These are phyloP conservation scores for Acacia crassicarpa DNA, from an alignment of 306 rosid species.

Conservation along the genomic window DNA sequence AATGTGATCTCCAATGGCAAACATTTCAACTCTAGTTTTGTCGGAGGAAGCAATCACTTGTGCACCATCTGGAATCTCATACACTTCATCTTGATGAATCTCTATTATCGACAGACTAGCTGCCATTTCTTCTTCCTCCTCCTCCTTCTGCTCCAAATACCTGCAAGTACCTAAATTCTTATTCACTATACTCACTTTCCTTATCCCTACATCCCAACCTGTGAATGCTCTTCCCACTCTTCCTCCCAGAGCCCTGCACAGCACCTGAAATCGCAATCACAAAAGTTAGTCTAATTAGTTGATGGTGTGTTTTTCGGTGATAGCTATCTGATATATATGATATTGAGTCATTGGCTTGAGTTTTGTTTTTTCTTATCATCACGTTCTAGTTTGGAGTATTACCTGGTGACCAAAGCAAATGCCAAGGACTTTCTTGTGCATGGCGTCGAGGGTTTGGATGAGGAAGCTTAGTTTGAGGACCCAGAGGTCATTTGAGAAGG, in stretches of 20 bases:
- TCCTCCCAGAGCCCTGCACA: constrained; percentile 80
- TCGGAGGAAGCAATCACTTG: constrained; percentile 61
- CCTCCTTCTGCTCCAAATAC: constrained; percentile 5
- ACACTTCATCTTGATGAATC: constrained; percentile 70
- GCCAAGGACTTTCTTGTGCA: constrained; percentile 69
- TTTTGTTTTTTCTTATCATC: too few relatives aligned
- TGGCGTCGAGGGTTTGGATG: constrained; percentile 56
- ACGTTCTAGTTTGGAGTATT: background rate
- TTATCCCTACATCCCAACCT: constrained; percentile 75
- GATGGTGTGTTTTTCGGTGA: background rate
- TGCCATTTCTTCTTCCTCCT: constrained; percentile 28
- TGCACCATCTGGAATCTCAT: constrained; percentile 64
- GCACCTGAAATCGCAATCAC: constrained; percentile 31
- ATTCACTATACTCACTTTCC: constrained; percentile 42
- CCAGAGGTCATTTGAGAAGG: constrained; percentile 62
- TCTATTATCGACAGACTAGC: constrained; percentile 49
- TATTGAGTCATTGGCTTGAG: too few relatives aligned
- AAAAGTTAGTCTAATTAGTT: background rate
- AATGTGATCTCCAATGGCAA: constrained; percentile 52
- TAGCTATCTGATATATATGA: too few relatives aligned
- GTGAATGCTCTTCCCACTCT: constrained; percentile 52
- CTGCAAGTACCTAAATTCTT: constrained; percentile 31
- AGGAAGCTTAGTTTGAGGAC: constrained; percentile 58
- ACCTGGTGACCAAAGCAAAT: constrained; percentile 87
- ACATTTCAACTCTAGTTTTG: constrained; percentile 71